Evolutionary conservation across 495 filamentous ascomycete species (phyloP), one percentile per base, ranked within the genome.

Genomic region (Cercophora scortea): DNA sequence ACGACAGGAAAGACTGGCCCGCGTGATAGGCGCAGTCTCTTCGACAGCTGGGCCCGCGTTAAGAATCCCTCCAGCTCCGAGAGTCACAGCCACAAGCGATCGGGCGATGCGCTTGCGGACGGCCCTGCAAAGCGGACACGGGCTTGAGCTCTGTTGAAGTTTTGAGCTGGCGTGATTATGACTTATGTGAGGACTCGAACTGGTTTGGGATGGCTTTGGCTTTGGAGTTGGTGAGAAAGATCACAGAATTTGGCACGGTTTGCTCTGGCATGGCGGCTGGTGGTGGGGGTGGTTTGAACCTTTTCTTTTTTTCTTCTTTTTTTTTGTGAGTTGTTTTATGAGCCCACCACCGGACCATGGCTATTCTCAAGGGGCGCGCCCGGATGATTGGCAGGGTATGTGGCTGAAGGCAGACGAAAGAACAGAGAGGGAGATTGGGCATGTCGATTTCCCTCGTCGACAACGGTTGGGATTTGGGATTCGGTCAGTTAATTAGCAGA

Each of bases 11-110:
- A 61, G 55, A 38, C 57, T 32, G 42, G 52, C 15, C 11, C 17
- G 6, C 36, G 50, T 33, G 60, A 61, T 43, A 81, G 78, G 55
- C 66, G 67, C 42, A 87, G 83, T 58, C 82, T 84, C 0, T 90
- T 88, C 56, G 78, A 81, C 55, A 68, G 69, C 45, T 89, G 85
- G 84, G 71, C 72, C 39, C 77, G 83, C 16, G 78, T 75, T 54
- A 88, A 88, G 73, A 63, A 61, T 60, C 48, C 58, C 38, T 40
- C 57, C 43, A 32, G 58, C 18, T 34, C 54, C 16, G 47, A 57
- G 9, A 55, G 49, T 47, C 50, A 55, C 18, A 57, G 66, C 19
- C 70, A 68, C 50, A 80, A 80, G 69, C 72, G 78, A 54, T 57
- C 64, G 19, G 75, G 67, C 4, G 74, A 77, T 7, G 51, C 59